Base-by-base conservation (phyloP, 2,329 filamentous ascomycete genomes). In the Trichoderma gracile region DNA sequence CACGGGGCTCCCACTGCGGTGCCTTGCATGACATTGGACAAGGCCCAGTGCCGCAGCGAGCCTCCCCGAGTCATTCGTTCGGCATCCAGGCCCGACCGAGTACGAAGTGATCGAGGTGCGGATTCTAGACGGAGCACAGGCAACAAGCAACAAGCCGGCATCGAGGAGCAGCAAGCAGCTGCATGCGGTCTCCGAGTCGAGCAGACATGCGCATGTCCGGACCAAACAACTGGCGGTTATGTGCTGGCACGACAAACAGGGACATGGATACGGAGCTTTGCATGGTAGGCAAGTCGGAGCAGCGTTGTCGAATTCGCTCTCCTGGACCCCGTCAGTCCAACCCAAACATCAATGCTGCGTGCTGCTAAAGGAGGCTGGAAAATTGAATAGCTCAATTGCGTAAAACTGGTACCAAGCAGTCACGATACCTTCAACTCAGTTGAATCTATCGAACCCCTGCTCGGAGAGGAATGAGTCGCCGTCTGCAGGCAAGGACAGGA, bases 11-110 rank as follows among this genome's bases (percentile, higher is more conserved):
- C 49, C 38, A 47, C 45, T 61, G 38, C 58, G 47, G 58, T 63
- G 60, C 60, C 52, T 63, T 63, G 60, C 60, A 63, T 63, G 43
- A 52, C 33, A 63, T 55, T 42, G 60, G 27, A 10, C 42, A 49
- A 40, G 50, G 43, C 52, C 30, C 8, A 19, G n/a, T 47, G 15
- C 49, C 45, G 60, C 60, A 42, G 40, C 60, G 46, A 60, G 46
- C 47, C 33, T 43, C 38, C 25, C 27, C 52, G 43, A 63, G 52
- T 56, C 60, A 63, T 38, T 56, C 60, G 55, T 38, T 56, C 58
- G 21, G 49, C 49, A 52, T 30, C 38, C 58, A 63, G 60, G 60
- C 52, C 55, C 60, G 50, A 38, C 33, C 33, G 33, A 38, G 33
- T 14, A 38, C 33, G 10, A 10, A 30, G 47, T 25, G 38, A 21